phyloP scores from a whole-genome alignment of 78 protist genomes.

The Protostelium mycophagum region DNA sequence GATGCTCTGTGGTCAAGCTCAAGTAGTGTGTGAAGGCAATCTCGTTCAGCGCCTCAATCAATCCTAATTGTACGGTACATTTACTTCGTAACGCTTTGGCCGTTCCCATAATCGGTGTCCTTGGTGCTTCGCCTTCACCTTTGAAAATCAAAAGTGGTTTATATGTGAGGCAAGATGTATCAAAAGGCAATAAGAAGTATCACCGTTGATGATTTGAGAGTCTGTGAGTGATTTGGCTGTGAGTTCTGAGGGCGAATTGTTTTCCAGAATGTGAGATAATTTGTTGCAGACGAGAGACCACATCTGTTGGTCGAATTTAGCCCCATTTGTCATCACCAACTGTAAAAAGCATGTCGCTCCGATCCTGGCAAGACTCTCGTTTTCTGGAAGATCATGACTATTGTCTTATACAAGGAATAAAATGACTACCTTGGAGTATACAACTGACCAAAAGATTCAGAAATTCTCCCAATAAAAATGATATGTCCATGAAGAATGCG shows the following conservation, averaged over 20 bases:
- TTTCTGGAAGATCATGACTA: background rate
- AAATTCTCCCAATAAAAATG: constrained; percentile 64
- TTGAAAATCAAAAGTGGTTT: too few species aligned
- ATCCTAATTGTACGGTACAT: constrained; percentile 39
- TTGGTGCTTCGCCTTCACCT: constrained; percentile 2
- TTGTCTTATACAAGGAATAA: background rate
- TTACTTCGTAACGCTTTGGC: constrained; percentile 28
- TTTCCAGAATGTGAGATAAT: constrained; percentile 33
- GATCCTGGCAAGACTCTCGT: constrained; percentile 43
- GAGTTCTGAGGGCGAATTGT: constrained; percentile 41
- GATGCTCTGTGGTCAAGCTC: constrained; percentile 42
- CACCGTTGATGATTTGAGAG: constrained; percentile 4
- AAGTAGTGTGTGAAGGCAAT: constrained; percentile 58
- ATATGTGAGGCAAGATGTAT: too few species aligned
- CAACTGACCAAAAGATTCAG: constrained; percentile 47
- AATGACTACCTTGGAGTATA: constrained; percentile 38
- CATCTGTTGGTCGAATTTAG: constrained; percentile 26
- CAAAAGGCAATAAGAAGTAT: background rate
- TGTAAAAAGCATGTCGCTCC: constrained; percentile 56
- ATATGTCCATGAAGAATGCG: constrained; percentile 46
- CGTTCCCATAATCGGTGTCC: background rate
- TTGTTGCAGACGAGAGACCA: constrained; percentile 50
- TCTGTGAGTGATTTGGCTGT: constrained; percentile 4
- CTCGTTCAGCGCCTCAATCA: constrained; percentile 63
- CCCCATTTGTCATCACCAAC: constrained; percentile 50